Evolutionary conservation across 2,329 filamentous ascomycete species (phyloP), one percentile per base, ranked within the genome.

Genomic region (Penicillium sp.): DNA sequence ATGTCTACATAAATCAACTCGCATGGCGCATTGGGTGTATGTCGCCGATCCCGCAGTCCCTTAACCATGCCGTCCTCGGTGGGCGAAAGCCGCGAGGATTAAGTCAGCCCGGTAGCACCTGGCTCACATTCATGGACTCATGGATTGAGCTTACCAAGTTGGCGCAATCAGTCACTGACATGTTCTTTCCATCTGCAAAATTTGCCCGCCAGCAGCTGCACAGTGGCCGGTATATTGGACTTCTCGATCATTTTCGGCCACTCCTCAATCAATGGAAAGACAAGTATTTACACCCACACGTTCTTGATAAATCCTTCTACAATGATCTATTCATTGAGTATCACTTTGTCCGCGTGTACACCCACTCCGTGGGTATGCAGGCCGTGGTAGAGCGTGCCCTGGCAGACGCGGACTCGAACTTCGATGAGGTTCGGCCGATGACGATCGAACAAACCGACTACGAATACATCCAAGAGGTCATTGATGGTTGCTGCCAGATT

Each of bases 311-410:
- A 37, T 64, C 66, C 7, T 75, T 80, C 12, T 77, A 77, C 49
- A 77, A 80, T 41, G 78, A 80, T 57, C 70, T 84, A 0, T 77
- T 77, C 14, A 82, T 84, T 15, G 82, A 84, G 55, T 84, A 79
- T 56, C 71, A 77, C 55, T 78, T 77, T 51, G 75, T 77, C 22
- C 70, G 74, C 26, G 75, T 77, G 3, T 78, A 75, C 67, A 75
- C 69, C 27, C 74, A 72, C 55, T 73, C 69, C 51, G 74, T 84
- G 6, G 81, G 81, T 2, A 80, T 84, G 68, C 82, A 84, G 65
- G 82, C 82, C 2, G 78, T 84, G 3, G 80, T 83, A 3, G 81
- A 84, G 55, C 78, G 81, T n/a, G 78, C 76, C 1, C 69, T 81
- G 5, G 69, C 71, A 33, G 70, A 74, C 45, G 62, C 64, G 25